Evolutionary conservation across 352 stramenopile species (phyloP).

Genomic region (Elongisporangium undulatum): DNA sequence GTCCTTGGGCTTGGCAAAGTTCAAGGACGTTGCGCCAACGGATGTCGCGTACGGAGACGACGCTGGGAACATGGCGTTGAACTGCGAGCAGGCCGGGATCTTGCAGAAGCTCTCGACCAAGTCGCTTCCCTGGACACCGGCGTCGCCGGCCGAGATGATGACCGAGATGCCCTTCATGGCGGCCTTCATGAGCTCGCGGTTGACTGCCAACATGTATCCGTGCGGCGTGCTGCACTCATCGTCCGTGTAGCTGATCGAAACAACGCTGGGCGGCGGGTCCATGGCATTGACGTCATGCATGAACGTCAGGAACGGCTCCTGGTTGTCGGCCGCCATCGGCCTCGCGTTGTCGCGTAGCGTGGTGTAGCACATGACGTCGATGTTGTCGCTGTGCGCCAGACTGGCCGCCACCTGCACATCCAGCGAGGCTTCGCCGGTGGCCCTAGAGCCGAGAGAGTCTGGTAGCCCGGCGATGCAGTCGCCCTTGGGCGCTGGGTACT

Average conservation of each 20-base stretch:
- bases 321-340: constrained; percentile 57
- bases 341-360: constrained; percentile 36
- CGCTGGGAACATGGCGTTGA: constrained; percentile 62
- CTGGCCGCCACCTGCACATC: constrained; percentile 55
- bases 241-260: constrained; percentile 83
- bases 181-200: constrained; percentile 73
- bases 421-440: constrained; percentile 65
- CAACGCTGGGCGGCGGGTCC: constrained; percentile 46
- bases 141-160: constrained; percentile 63
- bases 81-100: constrained; percentile 33
- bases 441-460: constrained; percentile 2
- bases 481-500: constrained; percentile 25
- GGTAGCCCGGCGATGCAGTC: constrained; percentile 25
- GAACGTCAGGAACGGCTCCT: constrained; percentile 76
- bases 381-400: constrained; percentile 36
- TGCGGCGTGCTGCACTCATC: constrained; percentile 65
- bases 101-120: constrained; percentile 43
- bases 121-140: constrained; percentile 47
- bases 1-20: constrained; percentile 7
- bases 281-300: constrained; percentile 70
- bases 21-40: constrained; percentile 56
- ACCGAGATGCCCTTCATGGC: constrained; percentile 61
- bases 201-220: constrained; percentile 53
- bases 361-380: constrained; percentile 67
- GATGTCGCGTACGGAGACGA: constrained; percentile 73